Evolutionary conservation across 2,329 filamentous ascomycete species (phyloP).

Genomic region (Aureobasidium sp.): DNA sequence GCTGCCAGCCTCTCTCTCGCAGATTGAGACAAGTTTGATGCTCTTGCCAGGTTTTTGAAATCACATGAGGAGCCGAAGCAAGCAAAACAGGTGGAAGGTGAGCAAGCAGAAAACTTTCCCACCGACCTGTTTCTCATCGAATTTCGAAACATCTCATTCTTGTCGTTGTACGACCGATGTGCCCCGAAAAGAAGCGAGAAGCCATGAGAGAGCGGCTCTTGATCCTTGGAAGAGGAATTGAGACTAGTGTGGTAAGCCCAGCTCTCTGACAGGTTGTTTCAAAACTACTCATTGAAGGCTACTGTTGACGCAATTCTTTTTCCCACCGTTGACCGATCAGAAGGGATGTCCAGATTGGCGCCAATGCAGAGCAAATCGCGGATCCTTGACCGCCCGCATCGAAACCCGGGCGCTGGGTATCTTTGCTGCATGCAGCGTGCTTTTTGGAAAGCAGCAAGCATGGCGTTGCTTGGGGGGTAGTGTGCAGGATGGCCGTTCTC

Average conservation of each 20-base stretch:
- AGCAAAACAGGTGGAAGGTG: background rate
- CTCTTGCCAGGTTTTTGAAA: background rate
- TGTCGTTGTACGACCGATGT: constrained; percentile 7
- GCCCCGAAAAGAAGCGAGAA: constrained; percentile 7
- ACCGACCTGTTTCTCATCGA: constrained; percentile 1
- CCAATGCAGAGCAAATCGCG: constrained; percentile 10
- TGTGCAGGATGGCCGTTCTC: constrained; percentile 9
- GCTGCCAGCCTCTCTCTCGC: constrained; percentile 8
- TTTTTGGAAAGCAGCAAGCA: constrained; percentile 11
- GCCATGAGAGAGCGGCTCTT: background rate
- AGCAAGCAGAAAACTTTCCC: constrained; percentile 2
- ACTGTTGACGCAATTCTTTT: background rate
- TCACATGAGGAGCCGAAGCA: constrained; percentile 1
- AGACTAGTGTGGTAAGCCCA: background rate
- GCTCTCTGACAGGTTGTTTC: background rate
- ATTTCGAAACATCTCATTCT: constrained; percentile 4
- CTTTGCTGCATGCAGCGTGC: constrained; percentile 10
- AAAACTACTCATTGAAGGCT: background rate
- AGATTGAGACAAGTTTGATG: constrained; percentile 9
- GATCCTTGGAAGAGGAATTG: background rate
- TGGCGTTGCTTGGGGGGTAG: constrained; percentile 5
- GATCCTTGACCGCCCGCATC: constrained; percentile 7
- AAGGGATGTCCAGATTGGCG: background rate
- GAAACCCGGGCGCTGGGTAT: constrained; percentile 4
- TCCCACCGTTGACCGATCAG: background rate